Conservation (phyloP, 495 filamentous ascomycete genomes). For the Lindgomyces ingoldianus region DNA sequence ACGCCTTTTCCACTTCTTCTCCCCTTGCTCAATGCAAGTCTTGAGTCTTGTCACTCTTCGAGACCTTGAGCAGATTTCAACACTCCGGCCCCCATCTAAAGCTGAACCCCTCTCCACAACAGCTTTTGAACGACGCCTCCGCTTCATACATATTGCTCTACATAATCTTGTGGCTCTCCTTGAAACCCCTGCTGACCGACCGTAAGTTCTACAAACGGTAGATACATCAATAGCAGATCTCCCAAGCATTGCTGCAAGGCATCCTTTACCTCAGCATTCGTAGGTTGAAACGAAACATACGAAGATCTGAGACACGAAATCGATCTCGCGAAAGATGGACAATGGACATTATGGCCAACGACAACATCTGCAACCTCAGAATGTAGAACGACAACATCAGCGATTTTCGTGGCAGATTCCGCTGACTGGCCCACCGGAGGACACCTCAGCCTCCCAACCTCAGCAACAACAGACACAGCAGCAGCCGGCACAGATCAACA, state of each 20-base stretch:
- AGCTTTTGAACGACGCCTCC: background rate
- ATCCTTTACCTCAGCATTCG: background rate
- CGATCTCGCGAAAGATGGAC: conserved; percentile 23
- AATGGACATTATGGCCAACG: background rate
- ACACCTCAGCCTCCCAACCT: conserved; percentile 4
- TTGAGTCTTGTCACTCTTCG: conserved; percentile 2
- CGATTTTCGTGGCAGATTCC: conserved; percentile 36
- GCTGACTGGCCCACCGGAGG: conserved; percentile 6
- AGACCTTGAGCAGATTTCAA: conserved; percentile 13
- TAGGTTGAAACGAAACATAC: conserved; percentile 8
- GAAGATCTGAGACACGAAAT: background rate
- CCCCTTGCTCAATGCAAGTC: conserved; percentile 23
- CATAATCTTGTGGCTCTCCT: conserved; percentile 2
- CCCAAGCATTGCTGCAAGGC: conserved; percentile 3
- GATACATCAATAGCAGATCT: background rate
- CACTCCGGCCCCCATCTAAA: conserved; percentile 15
- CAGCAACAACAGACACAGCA: background rate
- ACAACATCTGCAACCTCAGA: conserved; percentile 19
- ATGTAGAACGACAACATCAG: conserved; percentile 23
- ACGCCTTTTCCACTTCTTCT: conserved; percentile 4
- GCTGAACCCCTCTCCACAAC: background rate
- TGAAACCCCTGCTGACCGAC: conserved; percentile 9
- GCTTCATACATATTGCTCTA: conserved; percentile 20
- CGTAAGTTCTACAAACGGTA: background rate
- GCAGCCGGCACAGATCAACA: conserved; percentile 1